Percentiles rank a stretch among this genome's conserved stretches.
Evolutionary conservation across 495 filamentous ascomycete genomes (phyloP).

Genomic region (Aspergillus taichungensis): DNA sequence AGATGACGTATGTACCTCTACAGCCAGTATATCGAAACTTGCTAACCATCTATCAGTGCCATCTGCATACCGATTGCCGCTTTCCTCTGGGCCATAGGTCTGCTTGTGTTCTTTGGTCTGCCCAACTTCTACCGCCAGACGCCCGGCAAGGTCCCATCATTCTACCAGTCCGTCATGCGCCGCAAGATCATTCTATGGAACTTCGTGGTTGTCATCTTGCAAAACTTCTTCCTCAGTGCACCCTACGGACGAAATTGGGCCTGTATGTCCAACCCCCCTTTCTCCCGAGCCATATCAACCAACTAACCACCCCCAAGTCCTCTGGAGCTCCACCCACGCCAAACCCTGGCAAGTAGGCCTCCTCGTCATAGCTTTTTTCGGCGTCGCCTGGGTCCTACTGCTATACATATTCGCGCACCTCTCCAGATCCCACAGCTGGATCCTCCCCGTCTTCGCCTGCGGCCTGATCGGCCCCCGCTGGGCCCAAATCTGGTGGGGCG

Average conservation of each 20-base stretch:
- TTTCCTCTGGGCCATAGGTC: constrained; percentile 34
- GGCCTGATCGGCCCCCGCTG: constrained; percentile 42
- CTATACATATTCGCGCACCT: constrained; percentile 32
- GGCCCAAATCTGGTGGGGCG: constrained; percentile 47
- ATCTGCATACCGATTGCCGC: constrained; percentile 35
- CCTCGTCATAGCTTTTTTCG: constrained; percentile 37
- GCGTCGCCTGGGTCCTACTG: constrained; percentile 33
- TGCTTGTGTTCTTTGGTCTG: constrained; percentile 36
- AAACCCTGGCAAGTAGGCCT: constrained; percentile 36
- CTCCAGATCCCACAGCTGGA: constrained; percentile 41
- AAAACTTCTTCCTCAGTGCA: constrained; percentile 43
- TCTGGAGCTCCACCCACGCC: constrained; percentile 41
- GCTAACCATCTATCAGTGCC: constrained; percentile 20
- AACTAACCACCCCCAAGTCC: constrained; percentile 18
- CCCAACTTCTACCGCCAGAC: constrained; percentile 48
- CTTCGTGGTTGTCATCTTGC: constrained; percentile 38
- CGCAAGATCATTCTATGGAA: constrained; percentile 45
- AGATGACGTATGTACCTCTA: constrained; percentile 33
- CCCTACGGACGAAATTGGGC: constrained; percentile 44
- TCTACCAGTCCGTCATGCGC: constrained; percentile 39
- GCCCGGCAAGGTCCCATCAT: constrained; percentile 57
- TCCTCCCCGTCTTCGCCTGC: constrained; percentile 42
- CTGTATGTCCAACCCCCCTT: constrained; percentile 21
- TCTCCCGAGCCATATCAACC: background rate
- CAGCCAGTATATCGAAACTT: background rate